Percentiles rank a stretch among this genome's conserved stretches.
Evolutionary conservation across 306 rosid species (phyloP).

Genomic region (Glycine tomentella): DNA sequence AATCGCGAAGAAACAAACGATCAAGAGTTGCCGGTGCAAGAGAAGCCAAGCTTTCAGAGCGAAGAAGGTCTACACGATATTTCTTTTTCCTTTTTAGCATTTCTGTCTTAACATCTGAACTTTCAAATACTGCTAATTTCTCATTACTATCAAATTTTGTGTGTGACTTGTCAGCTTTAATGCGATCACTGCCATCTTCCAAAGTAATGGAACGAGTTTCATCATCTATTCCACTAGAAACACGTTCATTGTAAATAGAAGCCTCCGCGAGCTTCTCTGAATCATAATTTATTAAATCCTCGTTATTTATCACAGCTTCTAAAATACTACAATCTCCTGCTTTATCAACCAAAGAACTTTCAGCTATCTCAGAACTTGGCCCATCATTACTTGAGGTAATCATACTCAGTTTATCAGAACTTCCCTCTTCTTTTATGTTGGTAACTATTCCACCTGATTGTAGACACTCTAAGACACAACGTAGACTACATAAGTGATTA

Average conservation of each 20-base stretch:
- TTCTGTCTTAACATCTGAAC: conserved; percentile 67
- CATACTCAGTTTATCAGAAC: conserved; percentile 48
- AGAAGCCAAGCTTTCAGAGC: conserved; percentile 97
- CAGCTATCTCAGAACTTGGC: conserved; percentile 55
- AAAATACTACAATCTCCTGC: conserved; percentile 45
- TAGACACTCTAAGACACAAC: conserved; percentile 88
- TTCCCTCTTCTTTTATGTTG: conserved; percentile 57
- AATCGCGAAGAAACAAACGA: conserved; percentile 91
- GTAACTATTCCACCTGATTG: conserved; percentile 80
- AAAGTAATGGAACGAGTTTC: conserved; percentile 48
- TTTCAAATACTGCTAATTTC: conserved; percentile 58
- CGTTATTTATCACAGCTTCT: conserved; percentile 47
- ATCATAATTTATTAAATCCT: conserved; percentile 49
- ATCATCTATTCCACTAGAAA: conserved; percentile 50
- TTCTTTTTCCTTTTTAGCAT: conserved; percentile 63
- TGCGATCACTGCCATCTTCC: conserved; percentile 54
- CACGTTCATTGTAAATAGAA: conserved; percentile 56
- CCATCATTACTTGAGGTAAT: conserved; percentile 58
- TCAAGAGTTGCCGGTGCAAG: conserved; percentile 86
- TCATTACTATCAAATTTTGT: conserved; percentile 49
- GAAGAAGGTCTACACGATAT: conserved; percentile 88
- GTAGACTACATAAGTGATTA: conserved; percentile 95
- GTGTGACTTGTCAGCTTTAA: conserved; percentile 51
- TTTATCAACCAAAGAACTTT: conserved; percentile 52
- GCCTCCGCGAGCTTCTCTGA: conserved; percentile 50